A percentile compares a stretch with the other conserved stretches of the same genome.
These are phyloP conservation scores for Diaporthe destruens DNA, from an alignment of 2,329 filamentous ascomycete genomes.

Conservation along the genomic window DNA sequence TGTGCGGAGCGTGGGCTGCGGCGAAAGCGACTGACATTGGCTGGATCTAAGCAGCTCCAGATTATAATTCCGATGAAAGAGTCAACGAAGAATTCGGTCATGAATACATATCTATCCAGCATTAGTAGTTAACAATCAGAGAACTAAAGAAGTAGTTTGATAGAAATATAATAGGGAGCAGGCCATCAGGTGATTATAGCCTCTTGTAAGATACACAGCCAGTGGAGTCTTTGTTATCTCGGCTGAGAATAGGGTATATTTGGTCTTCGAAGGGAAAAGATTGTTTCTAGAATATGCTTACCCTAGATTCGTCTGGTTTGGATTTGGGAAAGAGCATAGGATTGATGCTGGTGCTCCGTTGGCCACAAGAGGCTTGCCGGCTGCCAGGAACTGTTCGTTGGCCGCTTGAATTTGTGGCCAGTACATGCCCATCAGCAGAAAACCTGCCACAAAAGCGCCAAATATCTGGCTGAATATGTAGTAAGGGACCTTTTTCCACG, in stretches of 20 bases:
- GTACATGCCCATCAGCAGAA: constrained; percentile 69
- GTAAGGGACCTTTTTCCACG: constrained; percentile 67
- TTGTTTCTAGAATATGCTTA: too few species aligned
- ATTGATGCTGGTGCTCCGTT: constrained; percentile 65
- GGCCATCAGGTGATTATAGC: too few species aligned
- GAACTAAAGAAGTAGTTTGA: too few species aligned
- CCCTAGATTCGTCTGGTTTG: constrained; percentile 63
- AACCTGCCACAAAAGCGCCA: constrained; percentile 66
- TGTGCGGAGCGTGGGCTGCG: neutral
- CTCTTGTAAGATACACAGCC: too few species aligned
- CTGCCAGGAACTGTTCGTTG: constrained; percentile 52
- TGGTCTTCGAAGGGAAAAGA: too few species aligned
- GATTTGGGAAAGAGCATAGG: constrained; percentile 65
- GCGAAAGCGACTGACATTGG: constrained; percentile 55
- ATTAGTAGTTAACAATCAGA: too few species aligned
- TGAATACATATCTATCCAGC: constrained; percentile 61
- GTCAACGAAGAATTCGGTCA: constrained; percentile 71
- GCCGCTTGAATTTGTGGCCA: constrained; percentile 58
- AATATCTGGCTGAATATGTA: constrained; percentile 70
- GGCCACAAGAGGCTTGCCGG: constrained; percentile 50
- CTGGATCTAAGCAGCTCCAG: constrained; percentile 69
- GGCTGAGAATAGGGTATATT: too few species aligned
- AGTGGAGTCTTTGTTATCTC: too few species aligned
- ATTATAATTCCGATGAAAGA: constrained; percentile 69
- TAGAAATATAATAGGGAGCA: too few species aligned